A percentile compares a stretch with the other conserved stretches of the same genome.
These are phyloP conservation scores for Microstroma glucosiphilum DNA, from an alignment of 1,284 basidiomycete species.

Conservation along the genomic window DNA sequence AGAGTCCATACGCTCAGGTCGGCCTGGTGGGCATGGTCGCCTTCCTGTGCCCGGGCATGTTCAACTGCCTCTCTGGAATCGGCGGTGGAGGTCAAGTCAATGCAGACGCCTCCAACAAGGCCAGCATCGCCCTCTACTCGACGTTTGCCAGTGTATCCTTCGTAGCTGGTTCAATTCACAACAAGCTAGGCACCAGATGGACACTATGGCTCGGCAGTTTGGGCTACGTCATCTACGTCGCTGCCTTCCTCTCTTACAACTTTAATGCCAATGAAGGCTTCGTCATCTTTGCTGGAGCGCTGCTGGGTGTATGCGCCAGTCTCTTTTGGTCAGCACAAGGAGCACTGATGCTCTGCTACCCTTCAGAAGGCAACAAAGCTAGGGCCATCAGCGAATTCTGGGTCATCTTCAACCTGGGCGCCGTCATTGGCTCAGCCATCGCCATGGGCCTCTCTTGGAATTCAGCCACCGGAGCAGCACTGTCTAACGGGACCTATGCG, in stretches of 20 bases:
- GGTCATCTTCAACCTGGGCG: slow-evolving; percentile 63
- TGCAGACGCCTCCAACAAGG: slow-evolving; percentile 20
- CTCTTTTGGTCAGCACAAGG: slow-evolving; percentile 64
- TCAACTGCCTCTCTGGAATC: slow-evolving; percentile 57
- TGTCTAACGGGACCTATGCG: slow-evolving; percentile 22
- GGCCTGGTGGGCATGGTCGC: slow-evolving; percentile 34
- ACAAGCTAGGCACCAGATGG: slow-evolving; percentile 63
- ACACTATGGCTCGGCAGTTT: slow-evolving; percentile 66
- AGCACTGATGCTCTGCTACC: slow-evolving; percentile 73
- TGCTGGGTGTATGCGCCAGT: slow-evolving; percentile 76
- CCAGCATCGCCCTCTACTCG: slow-evolving; percentile 38
- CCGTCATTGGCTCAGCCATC: slow-evolving; percentile 64
- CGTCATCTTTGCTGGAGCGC: slow-evolving; percentile 65
- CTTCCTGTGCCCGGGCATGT: slow-evolving; percentile 57
- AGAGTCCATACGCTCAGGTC: slow-evolving; percentile 11
- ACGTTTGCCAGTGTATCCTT: slow-evolving; percentile 43
- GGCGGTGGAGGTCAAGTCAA: slow-evolving; percentile 53
- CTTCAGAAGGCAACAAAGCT: slow-evolving; percentile 66
- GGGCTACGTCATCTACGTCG: slow-evolving; percentile 61
- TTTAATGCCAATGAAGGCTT: slow-evolving; percentile 50
- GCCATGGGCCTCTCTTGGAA: slow-evolving; percentile 53
- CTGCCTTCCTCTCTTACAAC: slow-evolving; percentile 59
- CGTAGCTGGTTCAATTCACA: slow-evolving; percentile 64
- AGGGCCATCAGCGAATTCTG: slow-evolving; percentile 65
- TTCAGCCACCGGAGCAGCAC: slow-evolving; percentile 7